phyloP scores from a whole-genome alignment of 2,329 filamentous ascomycete genomes.

The Fusarium lyarnte region DNA sequence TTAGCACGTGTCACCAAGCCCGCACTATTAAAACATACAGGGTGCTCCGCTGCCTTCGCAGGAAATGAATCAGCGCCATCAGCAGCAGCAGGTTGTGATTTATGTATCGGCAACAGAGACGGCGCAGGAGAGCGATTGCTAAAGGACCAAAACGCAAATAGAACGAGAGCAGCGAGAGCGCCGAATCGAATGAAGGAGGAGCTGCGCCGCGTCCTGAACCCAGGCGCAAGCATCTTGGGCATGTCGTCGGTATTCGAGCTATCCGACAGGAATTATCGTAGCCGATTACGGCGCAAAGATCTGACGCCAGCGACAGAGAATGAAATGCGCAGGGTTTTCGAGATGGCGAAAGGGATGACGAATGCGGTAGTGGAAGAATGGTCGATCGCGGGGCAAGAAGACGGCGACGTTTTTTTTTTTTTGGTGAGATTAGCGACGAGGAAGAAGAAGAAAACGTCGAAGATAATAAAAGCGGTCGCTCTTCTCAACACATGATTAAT shows the following conservation, averaged over 20 bases:
- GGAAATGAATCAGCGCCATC: neutral
- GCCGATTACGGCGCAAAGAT: slow-evolving; percentile 17
- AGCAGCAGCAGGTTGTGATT: neutral
- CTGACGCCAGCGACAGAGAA: slow-evolving; percentile 39
- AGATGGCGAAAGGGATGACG: slow-evolving; percentile 20
- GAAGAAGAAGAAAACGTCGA: neutral
- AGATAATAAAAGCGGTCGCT: neutral
- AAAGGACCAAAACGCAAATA: slow-evolving; percentile 47
- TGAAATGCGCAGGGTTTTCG: slow-evolving; percentile 21
- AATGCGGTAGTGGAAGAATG: slow-evolving; percentile 3
- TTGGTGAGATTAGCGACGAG: neutral
- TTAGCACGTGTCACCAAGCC: slow-evolving; percentile 4
- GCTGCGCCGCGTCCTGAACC: slow-evolving; percentile 55
- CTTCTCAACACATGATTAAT: slow-evolving; percentile 29
- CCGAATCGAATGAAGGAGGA: slow-evolving; percentile 56
- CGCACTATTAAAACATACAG: neutral
- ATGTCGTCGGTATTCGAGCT: slow-evolving; percentile 24
- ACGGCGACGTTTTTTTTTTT: neutral
- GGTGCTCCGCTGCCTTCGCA: neutral
- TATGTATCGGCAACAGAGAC: slow-evolving; percentile 5
- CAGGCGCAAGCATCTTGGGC: slow-evolving; percentile 51
- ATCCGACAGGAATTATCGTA: neutral
- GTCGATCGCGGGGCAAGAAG: slow-evolving; percentile 26
- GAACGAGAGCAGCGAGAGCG: slow-evolving; percentile 49
- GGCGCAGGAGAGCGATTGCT: slow-evolving; percentile 28